Base-by-base conservation (phyloP, 495 filamentous ascomycete genomes). In the Penicillium goetzii region DNA sequence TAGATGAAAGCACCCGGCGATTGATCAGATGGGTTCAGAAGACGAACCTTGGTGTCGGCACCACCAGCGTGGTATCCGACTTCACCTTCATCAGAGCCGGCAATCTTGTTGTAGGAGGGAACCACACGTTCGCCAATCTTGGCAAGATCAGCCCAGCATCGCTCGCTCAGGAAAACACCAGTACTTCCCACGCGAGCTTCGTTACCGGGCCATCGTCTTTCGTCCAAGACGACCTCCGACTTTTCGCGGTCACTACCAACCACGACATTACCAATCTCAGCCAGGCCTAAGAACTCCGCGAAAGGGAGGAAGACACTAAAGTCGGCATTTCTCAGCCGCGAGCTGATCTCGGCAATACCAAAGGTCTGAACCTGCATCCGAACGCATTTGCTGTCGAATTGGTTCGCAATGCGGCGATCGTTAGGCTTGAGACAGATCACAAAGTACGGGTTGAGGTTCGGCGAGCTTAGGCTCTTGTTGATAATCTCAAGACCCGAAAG, bases 311-410 rank as follows among this genome's bases (percentile, higher is more conserved):
- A 99, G 30, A 99, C 78, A 63, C 91, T 96, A 79, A 97, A 97
- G 72, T 99, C 93, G 2, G 94, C 93, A 66, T 95, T 93, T 45
- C 92, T 84, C 38, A 98, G 80, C 10, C 95, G 84, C 70, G 96
- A 92, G 70, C 93, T 97, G 73, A 99, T 97, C 69, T 99, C 95
- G 5, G 94, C 93, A 71, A 99, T 96, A 32, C 95, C 95, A 65
- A 99, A 91, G 0, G 92, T 96, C 74, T 97, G 93, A 5, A 99
- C 85, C 76, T 99, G 95, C 33, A 89, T 89, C 17, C 95, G 88
- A 26, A 99, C 95, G 72, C 93, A 97, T 76, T 99, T 98, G 81
- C 92, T 97, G 74, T 99, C 95, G 66, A 98, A 98, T 73, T 98
- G 95, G 65, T 99, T 98, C 55, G 95, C 94, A 64, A 99, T 99